Evolutionary conservation across 148 eudicot genomes (phyloP).

Genomic region (Talinum fruticosum): DNA sequence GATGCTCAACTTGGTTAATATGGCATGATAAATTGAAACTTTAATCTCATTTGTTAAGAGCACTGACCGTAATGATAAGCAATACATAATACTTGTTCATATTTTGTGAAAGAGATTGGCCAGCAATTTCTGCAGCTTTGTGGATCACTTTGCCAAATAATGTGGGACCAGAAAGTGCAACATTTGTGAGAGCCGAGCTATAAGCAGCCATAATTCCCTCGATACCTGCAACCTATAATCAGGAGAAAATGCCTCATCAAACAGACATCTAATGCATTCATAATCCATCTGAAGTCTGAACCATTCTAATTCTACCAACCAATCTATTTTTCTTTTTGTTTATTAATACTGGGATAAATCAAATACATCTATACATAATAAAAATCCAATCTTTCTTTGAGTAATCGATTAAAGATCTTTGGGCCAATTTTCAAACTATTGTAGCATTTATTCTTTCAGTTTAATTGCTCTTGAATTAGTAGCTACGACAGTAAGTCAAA

Average conservation of each 20-base stretch:
- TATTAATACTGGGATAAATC: too few species aligned
- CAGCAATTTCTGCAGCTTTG: conserved; percentile 77
- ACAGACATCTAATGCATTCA: background rate
- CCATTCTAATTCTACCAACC: too few species aligned
- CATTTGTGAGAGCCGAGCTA: conserved; percentile 50
- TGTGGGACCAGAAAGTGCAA: conserved; percentile 82
- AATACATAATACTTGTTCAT: conserved; percentile 66
- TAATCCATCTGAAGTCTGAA: background rate
- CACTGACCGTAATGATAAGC: conserved; percentile 75
- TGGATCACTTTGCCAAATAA: conserved; percentile 72
- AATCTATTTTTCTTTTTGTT: too few species aligned
- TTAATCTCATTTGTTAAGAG: background rate
- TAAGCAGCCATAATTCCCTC: conserved; percentile 93
- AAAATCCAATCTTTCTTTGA: too few species aligned
- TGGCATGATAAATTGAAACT: background rate
- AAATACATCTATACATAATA: too few species aligned
- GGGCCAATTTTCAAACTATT: too few species aligned
- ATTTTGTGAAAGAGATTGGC: conserved; percentile 45
- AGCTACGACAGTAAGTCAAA: too few species aligned
- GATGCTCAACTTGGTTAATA: background rate
- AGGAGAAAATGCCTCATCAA: background rate
- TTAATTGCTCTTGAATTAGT: too few species aligned
- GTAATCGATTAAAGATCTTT: too few species aligned
- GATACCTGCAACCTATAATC: conserved; percentile 71
- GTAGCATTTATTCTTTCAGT: too few species aligned